Evolutionary conservation across 805 yeast species (phyloP), one percentile per base, ranked within the genome.

Genomic region (Candida railenensis): DNA sequence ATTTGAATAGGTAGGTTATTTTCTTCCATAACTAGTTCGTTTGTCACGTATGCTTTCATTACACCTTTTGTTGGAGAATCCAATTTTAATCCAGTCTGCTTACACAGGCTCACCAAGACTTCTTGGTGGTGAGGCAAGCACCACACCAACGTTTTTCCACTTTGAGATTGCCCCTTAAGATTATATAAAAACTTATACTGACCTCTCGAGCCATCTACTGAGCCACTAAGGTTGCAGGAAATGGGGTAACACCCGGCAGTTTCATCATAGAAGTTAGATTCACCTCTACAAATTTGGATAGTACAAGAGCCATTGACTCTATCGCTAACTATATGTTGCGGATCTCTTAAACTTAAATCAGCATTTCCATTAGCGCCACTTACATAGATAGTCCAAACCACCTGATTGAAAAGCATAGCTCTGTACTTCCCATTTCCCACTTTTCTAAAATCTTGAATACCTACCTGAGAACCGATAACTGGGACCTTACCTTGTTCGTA

Each of bases 371-470:
- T 36, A 22, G 58, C 61, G 1, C 67, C 69, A 1, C 69, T 66
- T 3, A 80, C 81, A 56, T 85, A 88, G 34, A 88, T 63, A 3
- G 81, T 66, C 96, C 96, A 89, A 2, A 57, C 67, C 8, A 76
- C 76, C 41, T 76, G 78, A 59, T 87, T 83, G 54, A 77, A 76
- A 44, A 89, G 68, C 14, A 65, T 65, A 1, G 77, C 73, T 19
- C 62, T 58, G 56, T 82, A 87, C 59, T 84, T 87, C 20, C 72
- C 61, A 1, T 65, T 52, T 0, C 71, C 67, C 1, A 55, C 62
- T 25, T 64, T 68, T 2, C 68, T 66, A 46, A 85, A 70, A 16
- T 69, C 67, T 49, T 76, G 78, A 45, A 87, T 70, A 0, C 95
- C 96, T 22, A 86, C 85, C 22, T 74, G 76, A 20, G 87, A 79